phyloP scores from a whole-genome alignment of 805 yeast genomes.

The Lipomyces lipofer region DNA sequence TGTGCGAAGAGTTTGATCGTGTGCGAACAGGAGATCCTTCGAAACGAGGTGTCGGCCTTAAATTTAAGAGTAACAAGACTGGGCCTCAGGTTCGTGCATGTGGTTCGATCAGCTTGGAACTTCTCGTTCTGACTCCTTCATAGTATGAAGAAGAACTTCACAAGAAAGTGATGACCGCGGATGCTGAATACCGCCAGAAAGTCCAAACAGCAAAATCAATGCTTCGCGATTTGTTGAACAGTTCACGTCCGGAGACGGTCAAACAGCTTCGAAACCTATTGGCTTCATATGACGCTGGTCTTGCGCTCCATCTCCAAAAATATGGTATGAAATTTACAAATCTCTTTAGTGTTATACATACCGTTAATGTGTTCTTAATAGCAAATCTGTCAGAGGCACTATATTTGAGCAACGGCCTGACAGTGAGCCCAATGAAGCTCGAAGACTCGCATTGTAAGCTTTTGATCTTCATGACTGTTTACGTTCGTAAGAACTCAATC shows the following conservation, averaged over 20 bases:
- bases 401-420: slow-evolving; percentile 79
- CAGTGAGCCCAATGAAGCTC: slow-evolving; percentile 66
- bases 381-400: slow-evolving; percentile 82
- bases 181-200: slow-evolving; percentile 77
- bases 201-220: slow-evolving; percentile 70
- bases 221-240: slow-evolving; percentile 69
- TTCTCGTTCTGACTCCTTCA: no score
- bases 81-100: slow-evolving; percentile 70
- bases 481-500: neutral
- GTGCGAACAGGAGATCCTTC: slow-evolving; percentile 78
- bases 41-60: slow-evolving; percentile 76
- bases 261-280: slow-evolving; percentile 72
- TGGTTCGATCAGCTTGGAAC: no score
- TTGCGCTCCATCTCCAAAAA: slow-evolving; percentile 83
- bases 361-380: neutral
- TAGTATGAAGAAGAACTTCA: slow-evolving; percentile 80
- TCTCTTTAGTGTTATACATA: neutral
- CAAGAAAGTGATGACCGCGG: slow-evolving; percentile 78
- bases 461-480: neutral
- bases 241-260: slow-evolving; percentile 75
- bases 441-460: slow-evolving; percentile 38
- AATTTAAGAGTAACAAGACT: slow-evolving; percentile 66
- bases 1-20: slow-evolving; percentile 85
- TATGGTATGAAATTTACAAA: slow-evolving; percentile 47
- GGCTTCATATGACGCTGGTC: slow-evolving; percentile 84